Evolutionary conservation across 2,329 filamentous ascomycete genomes (phyloP).

Genomic region (Calonectria multiphialidica): DNA sequence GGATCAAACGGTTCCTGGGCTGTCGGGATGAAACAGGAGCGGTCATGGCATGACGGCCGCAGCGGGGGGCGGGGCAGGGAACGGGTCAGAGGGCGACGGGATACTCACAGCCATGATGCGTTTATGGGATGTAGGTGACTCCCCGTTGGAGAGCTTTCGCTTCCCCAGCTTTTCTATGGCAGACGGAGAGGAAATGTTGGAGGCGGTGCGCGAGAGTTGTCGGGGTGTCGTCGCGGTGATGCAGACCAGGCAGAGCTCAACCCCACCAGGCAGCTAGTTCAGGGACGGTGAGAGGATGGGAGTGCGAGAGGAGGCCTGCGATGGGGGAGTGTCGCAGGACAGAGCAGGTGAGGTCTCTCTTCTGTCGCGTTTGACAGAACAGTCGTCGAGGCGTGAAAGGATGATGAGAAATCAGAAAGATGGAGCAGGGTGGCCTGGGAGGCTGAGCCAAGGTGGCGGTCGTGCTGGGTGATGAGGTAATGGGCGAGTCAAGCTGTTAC

Average conservation of each 20-base stretch:
- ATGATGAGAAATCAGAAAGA: slow-evolving; percentile 26
- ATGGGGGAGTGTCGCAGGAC: slow-evolving; percentile 31
- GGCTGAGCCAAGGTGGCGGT: slow-evolving; percentile 31
- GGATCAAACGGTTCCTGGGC: background rate
- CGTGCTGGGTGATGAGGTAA: slow-evolving; percentile 44
- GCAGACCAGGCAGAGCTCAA: slow-evolving; percentile 53
- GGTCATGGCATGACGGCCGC: slow-evolving; percentile 11
- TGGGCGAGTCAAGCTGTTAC: slow-evolving; percentile 34
- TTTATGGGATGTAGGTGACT: slow-evolving; percentile 68
- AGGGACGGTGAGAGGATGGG: slow-evolving; percentile 22
- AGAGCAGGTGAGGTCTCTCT: background rate
- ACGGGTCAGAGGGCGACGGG: background rate
- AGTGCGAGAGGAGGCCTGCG: slow-evolving; percentile 22
- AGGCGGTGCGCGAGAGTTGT: slow-evolving; percentile 35
- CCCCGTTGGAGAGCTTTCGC: slow-evolving; percentile 74
- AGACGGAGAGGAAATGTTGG: slow-evolving; percentile 51
- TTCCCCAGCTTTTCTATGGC: slow-evolving; percentile 70
- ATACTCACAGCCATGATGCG: slow-evolving; percentile 71
- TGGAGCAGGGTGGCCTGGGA: slow-evolving; percentile 24
- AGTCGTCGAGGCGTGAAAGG: slow-evolving; percentile 20
- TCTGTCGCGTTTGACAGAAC: slow-evolving; percentile 1
- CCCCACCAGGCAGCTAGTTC: slow-evolving; percentile 46
- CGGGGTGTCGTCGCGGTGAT: slow-evolving; percentile 35
- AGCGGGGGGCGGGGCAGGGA: background rate
- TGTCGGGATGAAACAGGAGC: background rate